Conservation (phyloP, 2,329 filamentous ascomycete genomes). For the Cladosporium sphaerospermum region DNA sequence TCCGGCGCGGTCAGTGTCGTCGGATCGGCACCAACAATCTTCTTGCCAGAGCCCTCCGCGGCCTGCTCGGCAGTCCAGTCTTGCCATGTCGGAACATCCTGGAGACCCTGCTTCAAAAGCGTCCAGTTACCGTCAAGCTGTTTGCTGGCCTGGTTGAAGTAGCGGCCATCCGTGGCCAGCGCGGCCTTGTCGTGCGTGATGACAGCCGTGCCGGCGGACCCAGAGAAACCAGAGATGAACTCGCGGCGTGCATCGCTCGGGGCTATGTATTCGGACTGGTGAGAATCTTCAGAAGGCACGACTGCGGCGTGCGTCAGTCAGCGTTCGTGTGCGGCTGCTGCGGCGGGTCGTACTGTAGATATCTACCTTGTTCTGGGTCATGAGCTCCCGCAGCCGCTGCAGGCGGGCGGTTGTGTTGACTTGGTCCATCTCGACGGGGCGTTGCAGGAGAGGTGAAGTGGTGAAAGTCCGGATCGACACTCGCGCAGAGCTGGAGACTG, state of each 20-base stretch:
- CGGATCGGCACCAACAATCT: slow-evolving; percentile 85
- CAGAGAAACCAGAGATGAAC: slow-evolving; percentile 89
- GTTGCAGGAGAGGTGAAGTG: slow-evolving; percentile 14
- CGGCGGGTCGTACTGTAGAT: slow-evolving; percentile 67
- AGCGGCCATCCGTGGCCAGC: slow-evolving; percentile 88
- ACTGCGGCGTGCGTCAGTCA: slow-evolving; percentile 52
- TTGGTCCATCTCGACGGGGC: slow-evolving; percentile 58
- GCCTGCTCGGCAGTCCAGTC: slow-evolving; percentile 85
- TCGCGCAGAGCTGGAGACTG: slow-evolving; percentile 5
- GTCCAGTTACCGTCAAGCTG: slow-evolving; percentile 90
- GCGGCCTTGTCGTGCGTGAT: slow-evolving; percentile 81
- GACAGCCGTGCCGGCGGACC: slow-evolving; percentile 88
- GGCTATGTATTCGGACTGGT: slow-evolving; percentile 97
- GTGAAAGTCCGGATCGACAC: slow-evolving; percentile 18
- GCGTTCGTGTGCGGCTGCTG: slow-evolving; percentile 23
- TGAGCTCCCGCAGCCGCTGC: slow-evolving; percentile 69
- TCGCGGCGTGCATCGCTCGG: slow-evolving; percentile 87
- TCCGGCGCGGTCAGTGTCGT: slow-evolving; percentile 71
- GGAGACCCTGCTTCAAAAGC: slow-evolving; percentile 84
- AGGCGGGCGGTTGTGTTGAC: slow-evolving; percentile 76
- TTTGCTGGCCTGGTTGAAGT: slow-evolving; percentile 92
- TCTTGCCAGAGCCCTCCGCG: slow-evolving; percentile 61
- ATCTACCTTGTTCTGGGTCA: slow-evolving; percentile 81
- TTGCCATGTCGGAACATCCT: slow-evolving; percentile 94
- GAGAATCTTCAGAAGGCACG: slow-evolving; percentile 92